Percentiles rank a stretch among this genome's conserved stretches.
Conservation (phyloP, 2,329 filamentous ascomycete species). For the Alternaria novae-zelandiae region DNA sequence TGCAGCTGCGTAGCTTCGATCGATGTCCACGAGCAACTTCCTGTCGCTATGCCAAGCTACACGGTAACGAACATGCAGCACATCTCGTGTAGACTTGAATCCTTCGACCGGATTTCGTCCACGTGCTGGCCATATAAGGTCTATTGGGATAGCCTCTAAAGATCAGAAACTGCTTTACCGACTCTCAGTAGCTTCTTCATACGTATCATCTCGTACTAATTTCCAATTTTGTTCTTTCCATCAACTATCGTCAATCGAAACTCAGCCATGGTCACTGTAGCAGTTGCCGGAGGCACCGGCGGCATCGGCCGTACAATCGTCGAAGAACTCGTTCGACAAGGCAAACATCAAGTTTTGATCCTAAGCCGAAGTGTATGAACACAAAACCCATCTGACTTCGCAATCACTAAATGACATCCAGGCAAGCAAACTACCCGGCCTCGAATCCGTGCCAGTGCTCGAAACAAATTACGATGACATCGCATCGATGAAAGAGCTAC, state of each 20-base stretch:
- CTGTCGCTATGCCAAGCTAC: not conserved
- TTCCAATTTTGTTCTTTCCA: not conserved
- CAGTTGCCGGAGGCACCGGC: conserved; percentile 32
- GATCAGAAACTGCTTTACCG: not conserved
- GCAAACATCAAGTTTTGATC: conserved; percentile 21
- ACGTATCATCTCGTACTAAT: not conserved
- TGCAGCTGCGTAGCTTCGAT: not conserved
- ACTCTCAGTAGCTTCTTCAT: not conserved
- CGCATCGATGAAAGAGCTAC: conserved; percentile 4
- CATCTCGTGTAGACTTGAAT: not conserved
- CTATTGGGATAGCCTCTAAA: not conserved
- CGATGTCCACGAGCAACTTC: not conserved
- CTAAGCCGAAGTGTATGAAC: conserved; percentile 20
- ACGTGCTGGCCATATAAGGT: not conserved
- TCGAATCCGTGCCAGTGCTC: conserved; percentile 10
- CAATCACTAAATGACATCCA: not conserved
- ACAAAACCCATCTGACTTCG: not conserved
- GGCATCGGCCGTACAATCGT: conserved; percentile 26
- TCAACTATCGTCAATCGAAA: not conserved
- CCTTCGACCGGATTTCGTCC: not conserved
- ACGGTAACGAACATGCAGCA: not conserved
- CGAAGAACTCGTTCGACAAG: conserved; percentile 16
- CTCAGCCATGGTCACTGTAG: conserved; percentile 17
- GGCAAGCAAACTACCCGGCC: not conserved
- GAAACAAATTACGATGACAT: conserved; percentile 16